Conservation (phyloP, 108 stramenopile genomes). For the Nitzschia palea region DNA sequence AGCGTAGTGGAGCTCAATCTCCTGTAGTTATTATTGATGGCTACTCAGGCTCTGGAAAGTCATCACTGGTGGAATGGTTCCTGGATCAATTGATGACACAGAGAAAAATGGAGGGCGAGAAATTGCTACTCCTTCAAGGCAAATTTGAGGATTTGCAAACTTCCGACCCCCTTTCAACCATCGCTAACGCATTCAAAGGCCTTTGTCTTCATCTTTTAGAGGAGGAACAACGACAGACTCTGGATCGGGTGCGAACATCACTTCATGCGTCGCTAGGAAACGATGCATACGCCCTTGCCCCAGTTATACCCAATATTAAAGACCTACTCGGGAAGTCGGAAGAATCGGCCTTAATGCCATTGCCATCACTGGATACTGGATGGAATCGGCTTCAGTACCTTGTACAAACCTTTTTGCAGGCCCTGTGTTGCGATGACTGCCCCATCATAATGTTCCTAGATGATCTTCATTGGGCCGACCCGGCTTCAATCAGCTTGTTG, state of each 20-base stretch:
- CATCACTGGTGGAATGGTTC: slow-evolving; percentile 19
- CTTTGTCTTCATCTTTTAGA: slow-evolving; percentile 13
- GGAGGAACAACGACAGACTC: not conserved
- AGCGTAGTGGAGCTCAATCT: no score
- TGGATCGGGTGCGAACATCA: slow-evolving; percentile 14
- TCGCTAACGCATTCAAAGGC: slow-evolving; percentile 19
- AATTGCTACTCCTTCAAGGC: slow-evolving; percentile 27
- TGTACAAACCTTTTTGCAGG: slow-evolving; percentile 20
- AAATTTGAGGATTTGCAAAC: slow-evolving; percentile 27
- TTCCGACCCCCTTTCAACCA: slow-evolving; percentile 26
- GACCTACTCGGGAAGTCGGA: slow-evolving; percentile 6
- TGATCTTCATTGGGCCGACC: slow-evolving; percentile 37
- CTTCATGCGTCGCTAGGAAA: slow-evolving; percentile 7
- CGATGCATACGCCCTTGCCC: not conserved
- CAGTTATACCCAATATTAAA: slow-evolving; percentile 20
- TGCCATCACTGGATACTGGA: not conserved
- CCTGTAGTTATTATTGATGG: slow-evolving; percentile 22
- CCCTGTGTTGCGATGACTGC: slow-evolving; percentile 15
- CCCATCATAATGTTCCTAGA: slow-evolving; percentile 42
- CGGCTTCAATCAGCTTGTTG: slow-evolving; percentile 24
- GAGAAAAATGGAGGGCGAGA: not conserved
- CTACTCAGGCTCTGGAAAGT: slow-evolving; percentile 35
- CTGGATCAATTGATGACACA: slow-evolving; percentile 4
- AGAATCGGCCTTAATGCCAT: not conserved
- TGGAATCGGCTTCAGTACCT: slow-evolving; percentile 31